These are phyloP conservation scores for Trichothecium sympodiale DNA, from an alignment of 2,329 filamentous ascomycete genomes.

Conservation along the genomic window DNA sequence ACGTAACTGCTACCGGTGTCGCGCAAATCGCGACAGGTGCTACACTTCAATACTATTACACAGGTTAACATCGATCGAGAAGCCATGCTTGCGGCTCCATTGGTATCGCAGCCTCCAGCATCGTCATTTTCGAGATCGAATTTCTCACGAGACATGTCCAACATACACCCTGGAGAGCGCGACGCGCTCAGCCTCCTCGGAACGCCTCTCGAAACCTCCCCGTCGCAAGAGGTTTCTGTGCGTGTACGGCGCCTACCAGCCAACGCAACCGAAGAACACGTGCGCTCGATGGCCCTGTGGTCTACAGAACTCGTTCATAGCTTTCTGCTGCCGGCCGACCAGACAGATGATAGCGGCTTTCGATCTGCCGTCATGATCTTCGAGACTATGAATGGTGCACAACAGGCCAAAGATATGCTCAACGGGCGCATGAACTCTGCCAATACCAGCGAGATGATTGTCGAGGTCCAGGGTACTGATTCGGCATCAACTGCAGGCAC, in stretches of 20 bases:
- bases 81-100: too few relatives aligned
- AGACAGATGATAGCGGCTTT: slow-evolving; percentile 37
- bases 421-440: slow-evolving; percentile 42
- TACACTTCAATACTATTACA: too few relatives aligned
- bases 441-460: slow-evolving; percentile 40
- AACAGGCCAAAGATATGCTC: slow-evolving; percentile 45
- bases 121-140: too few relatives aligned
- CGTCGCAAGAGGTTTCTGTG: slow-evolving; percentile 26
- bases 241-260: slow-evolving; percentile 43
- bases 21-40: too few relatives aligned
- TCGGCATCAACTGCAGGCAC: too few relatives aligned
- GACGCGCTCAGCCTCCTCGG: too few relatives aligned
- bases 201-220: too few relatives aligned
- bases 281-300: slow-evolving; percentile 48
- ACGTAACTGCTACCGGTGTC: too few relatives aligned
- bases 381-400: slow-evolving; percentile 38
- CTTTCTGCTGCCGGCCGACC: slow-evolving; percentile 37
- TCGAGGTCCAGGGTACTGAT: slow-evolving; percentile 38
- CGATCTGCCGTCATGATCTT: slow-evolving; percentile 43
- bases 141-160: too few relatives aligned
- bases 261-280: slow-evolving; percentile 40
- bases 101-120: too few relatives aligned
- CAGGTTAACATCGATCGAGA: too few relatives aligned
- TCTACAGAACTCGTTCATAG: slow-evolving; percentile 42
- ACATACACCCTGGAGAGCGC: too few relatives aligned